A percentile compares a stretch with the other conserved stretches of the same genome.
Evolutionary conservation across 1,139 yeast species (phyloP).

Genomic region (Taphrina populina): DNA sequence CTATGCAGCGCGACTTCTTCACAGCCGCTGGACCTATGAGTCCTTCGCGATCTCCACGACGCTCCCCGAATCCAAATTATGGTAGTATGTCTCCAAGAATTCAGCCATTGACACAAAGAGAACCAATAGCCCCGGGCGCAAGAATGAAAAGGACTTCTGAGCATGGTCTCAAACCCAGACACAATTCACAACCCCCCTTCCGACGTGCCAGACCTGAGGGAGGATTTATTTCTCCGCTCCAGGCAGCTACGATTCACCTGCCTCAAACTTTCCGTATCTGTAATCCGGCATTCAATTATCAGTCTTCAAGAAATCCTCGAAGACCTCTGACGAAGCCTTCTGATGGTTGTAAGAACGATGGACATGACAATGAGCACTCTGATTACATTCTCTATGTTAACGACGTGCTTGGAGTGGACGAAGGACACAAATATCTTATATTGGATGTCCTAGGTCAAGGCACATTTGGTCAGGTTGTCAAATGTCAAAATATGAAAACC

Average conservation of each 20-base stretch:
- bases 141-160: constrained; percentile 26
- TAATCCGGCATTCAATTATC: constrained; percentile 82
- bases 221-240: constrained; percentile 54
- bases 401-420: constrained; percentile 86
- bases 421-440: constrained; percentile 70
- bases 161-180: constrained; percentile 24
- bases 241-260: constrained; percentile 74
- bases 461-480: constrained; percentile 97
- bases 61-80: constrained; percentile 19
- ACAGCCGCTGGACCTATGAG: constrained; percentile 5
- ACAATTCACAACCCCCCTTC: constrained; percentile 31
- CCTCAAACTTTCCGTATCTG: constrained; percentile 82
- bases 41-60: constrained; percentile 17
- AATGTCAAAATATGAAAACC: constrained; percentile 86
- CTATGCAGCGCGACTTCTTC: constrained; percentile 2
- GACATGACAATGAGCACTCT: constrained; percentile 81
- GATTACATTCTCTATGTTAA: constrained; percentile 92
- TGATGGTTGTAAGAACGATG: constrained; percentile 78
- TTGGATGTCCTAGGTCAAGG: constrained; percentile 92
- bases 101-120: constrained; percentile 30
- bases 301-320: constrained; percentile 81
- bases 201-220: constrained; percentile 41
- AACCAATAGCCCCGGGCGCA: constrained; percentile 11
- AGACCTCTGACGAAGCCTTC: constrained; percentile 90
- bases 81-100: constrained; percentile 23